phyloP scores from a whole-genome alignment of 306 rosid genomes.

The Luffa acutangula region DNA sequence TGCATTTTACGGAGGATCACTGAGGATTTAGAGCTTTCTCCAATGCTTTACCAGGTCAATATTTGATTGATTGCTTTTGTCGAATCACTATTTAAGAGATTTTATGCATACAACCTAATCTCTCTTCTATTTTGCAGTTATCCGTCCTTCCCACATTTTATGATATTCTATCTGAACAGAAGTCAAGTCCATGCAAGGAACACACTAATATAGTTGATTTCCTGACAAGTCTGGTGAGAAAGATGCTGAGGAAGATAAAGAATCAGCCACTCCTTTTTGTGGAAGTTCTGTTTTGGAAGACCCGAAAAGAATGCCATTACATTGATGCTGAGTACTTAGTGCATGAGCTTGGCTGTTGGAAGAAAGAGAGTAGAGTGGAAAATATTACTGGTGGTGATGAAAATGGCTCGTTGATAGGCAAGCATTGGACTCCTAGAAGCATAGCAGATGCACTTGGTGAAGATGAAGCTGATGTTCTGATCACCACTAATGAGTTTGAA shows the following conservation, averaged over 20 bases:
- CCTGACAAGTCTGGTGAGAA: conserved; percentile 52
- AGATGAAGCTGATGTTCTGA: conserved; percentile 86
- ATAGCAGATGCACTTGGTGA: conserved; percentile 98
- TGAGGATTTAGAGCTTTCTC: conserved; percentile 76
- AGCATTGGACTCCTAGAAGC: conserved; percentile 45
- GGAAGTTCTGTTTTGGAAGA: conserved; percentile 88
- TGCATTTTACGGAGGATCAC: conserved; percentile 57
- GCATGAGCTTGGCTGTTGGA: conserved; percentile 66
- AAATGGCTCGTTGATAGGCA: conserved; percentile 35
- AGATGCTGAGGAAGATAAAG: conserved; percentile 83
- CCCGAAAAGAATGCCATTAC: conserved; percentile 84
- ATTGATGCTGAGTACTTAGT: conserved; percentile 74
- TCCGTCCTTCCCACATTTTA: conserved; percentile 66
- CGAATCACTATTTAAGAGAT: neutral
- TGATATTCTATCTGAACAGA: conserved; percentile 68
- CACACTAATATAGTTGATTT: conserved; percentile 56
- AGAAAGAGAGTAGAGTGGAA: conserved; percentile 37
- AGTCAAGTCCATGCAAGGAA: conserved; percentile 51
- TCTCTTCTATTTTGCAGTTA: conserved; percentile 43
- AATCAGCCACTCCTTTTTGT: conserved; percentile 82
- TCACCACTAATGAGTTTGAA: conserved; percentile 44
- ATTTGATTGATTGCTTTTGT: neutral
- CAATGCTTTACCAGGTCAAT: conserved; percentile 89
- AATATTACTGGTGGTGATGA: conserved; percentile 29
- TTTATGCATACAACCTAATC: neutral